phyloP scores from a whole-genome alignment of 352 stramenopile genomes.

The Pythium myriotylum region DNA sequence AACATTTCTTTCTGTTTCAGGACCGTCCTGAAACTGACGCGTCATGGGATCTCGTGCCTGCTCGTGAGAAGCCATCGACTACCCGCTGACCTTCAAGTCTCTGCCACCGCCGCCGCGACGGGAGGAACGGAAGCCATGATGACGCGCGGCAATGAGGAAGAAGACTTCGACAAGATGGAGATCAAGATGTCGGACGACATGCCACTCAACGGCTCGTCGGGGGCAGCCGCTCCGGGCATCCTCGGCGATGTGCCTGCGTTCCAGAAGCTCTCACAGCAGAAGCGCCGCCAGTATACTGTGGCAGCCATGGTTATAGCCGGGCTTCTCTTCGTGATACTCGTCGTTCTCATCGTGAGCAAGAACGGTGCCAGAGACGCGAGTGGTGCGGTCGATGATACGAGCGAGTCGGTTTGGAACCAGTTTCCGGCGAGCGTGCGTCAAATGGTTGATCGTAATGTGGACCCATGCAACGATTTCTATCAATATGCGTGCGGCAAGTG shows the following conservation, averaged over 20 bases:
- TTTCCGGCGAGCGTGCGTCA: slow-evolving; percentile 24
- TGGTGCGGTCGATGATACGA: slow-evolving; percentile 1
- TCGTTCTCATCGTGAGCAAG: slow-evolving; percentile 25
- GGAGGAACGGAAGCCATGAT: slow-evolving; percentile 5
- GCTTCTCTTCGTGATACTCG: slow-evolving; percentile 29
- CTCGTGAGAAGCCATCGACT: no score
- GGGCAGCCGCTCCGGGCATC: slow-evolving; percentile 5
- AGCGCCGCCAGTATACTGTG: slow-evolving; percentile 27
- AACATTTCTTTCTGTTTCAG: slow-evolving; percentile 1
- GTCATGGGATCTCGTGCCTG: no score
- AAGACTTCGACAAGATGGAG: slow-evolving; percentile 34
- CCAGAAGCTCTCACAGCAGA: slow-evolving; percentile 20
- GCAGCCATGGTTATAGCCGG: slow-evolving; percentile 14
- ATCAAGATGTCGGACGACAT: slow-evolving; percentile 34
- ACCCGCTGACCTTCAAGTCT: background rate
- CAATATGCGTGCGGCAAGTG: slow-evolving; percentile 44
- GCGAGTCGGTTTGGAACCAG: slow-evolving; percentile 21
- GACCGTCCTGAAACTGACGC: no score
- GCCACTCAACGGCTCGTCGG: slow-evolving; percentile 28
- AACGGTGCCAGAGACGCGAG: background rate
- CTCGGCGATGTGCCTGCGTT: slow-evolving; percentile 29
- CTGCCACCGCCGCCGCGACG: no score
- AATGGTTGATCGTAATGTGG: slow-evolving; percentile 33
- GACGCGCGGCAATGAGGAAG: slow-evolving; percentile 18
- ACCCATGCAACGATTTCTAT: slow-evolving; percentile 49